Conservation (phyloP, 257 asterid genomes). For the Scutellaria galericulata region DNA sequence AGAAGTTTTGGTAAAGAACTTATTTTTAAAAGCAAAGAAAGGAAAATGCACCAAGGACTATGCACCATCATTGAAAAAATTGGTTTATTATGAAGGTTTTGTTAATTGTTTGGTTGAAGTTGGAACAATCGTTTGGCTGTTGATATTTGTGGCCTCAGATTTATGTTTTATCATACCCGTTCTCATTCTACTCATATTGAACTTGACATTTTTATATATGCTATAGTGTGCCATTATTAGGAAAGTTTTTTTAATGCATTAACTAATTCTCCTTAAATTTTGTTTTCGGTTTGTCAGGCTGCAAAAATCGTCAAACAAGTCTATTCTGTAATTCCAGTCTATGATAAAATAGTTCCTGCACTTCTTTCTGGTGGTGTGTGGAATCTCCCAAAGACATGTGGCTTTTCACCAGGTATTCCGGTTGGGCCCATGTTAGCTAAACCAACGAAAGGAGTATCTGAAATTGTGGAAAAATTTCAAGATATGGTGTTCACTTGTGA, state of each 20-base stretch:
- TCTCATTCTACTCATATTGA: conserved; percentile 17
- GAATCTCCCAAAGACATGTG: conserved; percentile 81
- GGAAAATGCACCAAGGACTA: too few species aligned
- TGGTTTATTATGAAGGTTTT: not conserved
- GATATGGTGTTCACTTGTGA: conserved; percentile 91
- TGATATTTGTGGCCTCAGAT: conserved; percentile 25
- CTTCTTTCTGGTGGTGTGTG: conserved; percentile 93
- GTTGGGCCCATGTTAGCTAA: conserved; percentile 99
- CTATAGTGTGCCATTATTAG: conserved; percentile 20
- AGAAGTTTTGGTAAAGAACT: not conserved
- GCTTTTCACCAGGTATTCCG: conserved; percentile 90
- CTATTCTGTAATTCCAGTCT: conserved; percentile 89
- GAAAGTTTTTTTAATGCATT: conserved; percentile 12
- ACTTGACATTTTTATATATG: conserved; percentile 16
- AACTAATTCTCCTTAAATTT: conserved; percentile 20
- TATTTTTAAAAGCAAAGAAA: not conserved
- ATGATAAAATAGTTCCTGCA: conserved; percentile 80
- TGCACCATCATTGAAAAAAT: too few species aligned
- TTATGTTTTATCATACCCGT: conserved; percentile 21
- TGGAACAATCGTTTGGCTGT: conserved; percentile 11
- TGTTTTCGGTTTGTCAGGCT: conserved; percentile 60
- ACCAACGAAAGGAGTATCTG: conserved; percentile 94
- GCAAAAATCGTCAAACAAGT: conserved; percentile 90
- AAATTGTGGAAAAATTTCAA: conserved; percentile 92
- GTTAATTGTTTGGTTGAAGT: not conserved